Base-by-base conservation (phyloP, 768 basidiomycete genomes). In the Boletellus ananas region DNA sequence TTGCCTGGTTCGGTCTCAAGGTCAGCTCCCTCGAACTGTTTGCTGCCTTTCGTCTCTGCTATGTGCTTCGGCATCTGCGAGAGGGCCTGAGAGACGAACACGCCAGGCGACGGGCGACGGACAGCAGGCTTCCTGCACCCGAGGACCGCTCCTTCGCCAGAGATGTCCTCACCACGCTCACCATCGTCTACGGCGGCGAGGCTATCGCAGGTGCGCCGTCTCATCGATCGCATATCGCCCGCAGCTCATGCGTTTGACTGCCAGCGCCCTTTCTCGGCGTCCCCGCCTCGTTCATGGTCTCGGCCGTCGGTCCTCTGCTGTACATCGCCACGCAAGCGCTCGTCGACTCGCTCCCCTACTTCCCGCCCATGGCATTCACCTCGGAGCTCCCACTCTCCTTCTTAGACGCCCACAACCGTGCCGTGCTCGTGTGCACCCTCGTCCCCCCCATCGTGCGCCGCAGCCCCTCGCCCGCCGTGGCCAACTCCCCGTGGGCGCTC, bases 151-250 rank as follows among this genome's bases (percentile, higher is more conserved):
- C 85, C 4, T 83, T 86, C 53, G 72, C 76, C 33, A 78, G 81
- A 58, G 80, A 79, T 56, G 63, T 78, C 16, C 63, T 75, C 5
- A 75, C 84, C 1, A 82, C 82, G 3, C 69, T 87, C 29, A 68
- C 80, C 13, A 81, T 90, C 25, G 87, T 90, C 1, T 90, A 82
- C 59, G 88, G 87, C 9, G 89, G 89, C n/a, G 86, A 90, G 66
- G 81, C 80, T 2, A 70, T 87, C 42, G 74, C 75, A 47, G 79
- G 87, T 87, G 59, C 48, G 79, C 67, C 40, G 23, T 25, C 43
- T 25, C 18, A 18, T 13, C 36, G 16, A 31, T 36, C 25, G 23
- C 36, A n/a, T 20, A 47, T 47, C 39, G 11, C 37, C 43, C 38
- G 23, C 29, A 43, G 9, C 29, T 45, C 27, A 18, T 43, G 41